phyloP scores from a whole-genome alignment of 257 asterid species.

The Solanum rostratum region DNA sequence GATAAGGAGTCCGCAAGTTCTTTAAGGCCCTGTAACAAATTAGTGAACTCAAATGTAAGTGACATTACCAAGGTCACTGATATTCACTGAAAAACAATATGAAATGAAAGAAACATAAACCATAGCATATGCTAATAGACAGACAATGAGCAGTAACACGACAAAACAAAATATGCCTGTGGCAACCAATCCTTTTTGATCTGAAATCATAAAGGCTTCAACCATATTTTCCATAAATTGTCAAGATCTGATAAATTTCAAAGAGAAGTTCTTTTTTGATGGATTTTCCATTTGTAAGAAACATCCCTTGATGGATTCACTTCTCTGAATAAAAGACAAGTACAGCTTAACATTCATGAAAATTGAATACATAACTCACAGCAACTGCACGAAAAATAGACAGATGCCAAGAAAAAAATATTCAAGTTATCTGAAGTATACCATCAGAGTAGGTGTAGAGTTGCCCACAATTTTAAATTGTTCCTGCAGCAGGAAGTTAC shows the following conservation, averaged over 20 bases:
- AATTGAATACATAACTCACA: background rate
- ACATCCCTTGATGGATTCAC: background rate
- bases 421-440: background rate
- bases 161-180: background rate
- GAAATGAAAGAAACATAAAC: background rate
- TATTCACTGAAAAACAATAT: background rate
- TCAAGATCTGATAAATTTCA: background rate
- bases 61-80: background rate
- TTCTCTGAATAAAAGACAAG: background rate
- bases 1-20: conserved; percentile 33
- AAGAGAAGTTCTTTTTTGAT: background rate
- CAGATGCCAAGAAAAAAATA: background rate
- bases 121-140: background rate
- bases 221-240: background rate
- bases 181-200: background rate
- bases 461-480: conserved; percentile 1
- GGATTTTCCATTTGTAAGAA: background rate
- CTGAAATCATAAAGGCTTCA: background rate
- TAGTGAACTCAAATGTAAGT: background rate
- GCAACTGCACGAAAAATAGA: background rate
- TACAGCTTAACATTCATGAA: background rate
- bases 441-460: background rate
- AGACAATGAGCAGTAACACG: background rate
- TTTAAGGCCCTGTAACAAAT: conserved; percentile 52
- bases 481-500: conserved; percentile 4